Percentiles rank a stretch among this genome's conserved stretches.
phyloP scores from a whole-genome alignment of 495 filamentous ascomycete species.

The Penicillium waksmanii region DNA sequence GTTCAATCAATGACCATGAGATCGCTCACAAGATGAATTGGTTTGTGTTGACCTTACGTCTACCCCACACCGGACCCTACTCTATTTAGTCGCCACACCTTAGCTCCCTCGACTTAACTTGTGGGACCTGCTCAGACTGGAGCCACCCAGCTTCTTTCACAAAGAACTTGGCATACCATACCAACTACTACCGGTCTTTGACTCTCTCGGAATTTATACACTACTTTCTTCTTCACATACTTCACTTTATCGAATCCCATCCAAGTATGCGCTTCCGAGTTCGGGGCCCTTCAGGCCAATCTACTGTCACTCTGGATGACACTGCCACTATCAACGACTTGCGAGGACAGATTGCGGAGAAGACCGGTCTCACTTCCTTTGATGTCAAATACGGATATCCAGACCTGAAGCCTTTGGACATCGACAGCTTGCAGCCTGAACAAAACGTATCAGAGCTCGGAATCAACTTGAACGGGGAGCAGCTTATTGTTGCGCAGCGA shows the following conservation, averaged over 20 bases:
- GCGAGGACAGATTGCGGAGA: conserved; percentile 54
- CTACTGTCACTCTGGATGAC: conserved; percentile 66
- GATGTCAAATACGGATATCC: conserved; percentile 91
- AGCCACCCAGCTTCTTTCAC: not conserved
- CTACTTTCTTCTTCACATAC: not conserved
- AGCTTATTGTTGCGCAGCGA: conserved; percentile 67
- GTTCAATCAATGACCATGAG: no score
- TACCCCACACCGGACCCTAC: not conserved
- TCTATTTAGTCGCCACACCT: not conserved
- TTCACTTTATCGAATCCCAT: not conserved
- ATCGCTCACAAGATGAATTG: not conserved
- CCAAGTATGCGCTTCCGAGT: conserved; percentile 62
- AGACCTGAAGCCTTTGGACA: conserved; percentile 63
- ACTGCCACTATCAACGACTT: conserved; percentile 68
- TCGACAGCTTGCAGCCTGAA: conserved; percentile 51
- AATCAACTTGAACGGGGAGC: conserved; percentile 79
- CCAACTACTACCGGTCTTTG: no score
- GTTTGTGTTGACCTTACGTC: not conserved
- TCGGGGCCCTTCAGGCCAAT: conserved; percentile 63
- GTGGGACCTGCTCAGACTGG: conserved; percentile 6
- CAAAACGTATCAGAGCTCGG: conserved; percentile 57
- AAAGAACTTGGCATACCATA: no score
- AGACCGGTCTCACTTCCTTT: conserved; percentile 57
- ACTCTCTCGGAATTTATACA: not conserved
- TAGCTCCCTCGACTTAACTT: conserved; percentile 4